phyloP scores from a whole-genome alignment of 495 filamentous ascomycete genomes.

The Penicillium malachiteum region DNA sequence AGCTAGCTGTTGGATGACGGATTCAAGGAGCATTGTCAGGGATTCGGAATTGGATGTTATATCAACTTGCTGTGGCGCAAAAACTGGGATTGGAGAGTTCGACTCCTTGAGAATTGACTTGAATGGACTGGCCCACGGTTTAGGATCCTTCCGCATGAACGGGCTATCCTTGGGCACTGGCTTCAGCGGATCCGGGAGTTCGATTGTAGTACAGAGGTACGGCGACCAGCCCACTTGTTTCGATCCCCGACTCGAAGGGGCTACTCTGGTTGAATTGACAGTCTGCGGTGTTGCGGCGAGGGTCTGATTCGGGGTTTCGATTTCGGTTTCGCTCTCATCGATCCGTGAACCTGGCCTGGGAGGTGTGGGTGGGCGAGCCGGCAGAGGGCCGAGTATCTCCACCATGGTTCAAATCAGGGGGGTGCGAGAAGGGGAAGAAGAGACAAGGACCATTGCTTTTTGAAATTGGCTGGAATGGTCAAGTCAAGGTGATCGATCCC shows the following conservation, averaged over 20 bases:
- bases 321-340: conserved; percentile 27
- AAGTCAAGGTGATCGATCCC: conserved; percentile 16
- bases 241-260: conserved; percentile 39
- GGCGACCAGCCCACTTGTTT: conserved; percentile 80
- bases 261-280: conserved; percentile 33
- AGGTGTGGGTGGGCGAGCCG: conserved; percentile 60
- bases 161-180: conserved; percentile 54
- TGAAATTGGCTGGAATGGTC: not conserved
- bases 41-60: conserved; percentile 38
- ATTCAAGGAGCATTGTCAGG: conserved; percentile 76
- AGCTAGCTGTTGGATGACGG: conserved; percentile 73
- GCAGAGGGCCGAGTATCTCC: conserved; percentile 48
- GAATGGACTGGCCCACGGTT: conserved; percentile 44
- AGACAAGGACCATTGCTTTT: conserved; percentile 33
- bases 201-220: conserved; percentile 47
- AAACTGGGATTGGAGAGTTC: conserved; percentile 43
- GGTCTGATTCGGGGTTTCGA: conserved; percentile 32
- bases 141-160: conserved; percentile 55
- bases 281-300: conserved; percentile 53
- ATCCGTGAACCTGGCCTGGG: conserved; percentile 56
- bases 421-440: conserved; percentile 12
- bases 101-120: conserved; percentile 85
- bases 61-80: conserved; percentile 36
- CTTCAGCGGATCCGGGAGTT: conserved; percentile 7
- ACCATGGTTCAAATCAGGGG: conserved; percentile 45